These are phyloP conservation scores for Peronospora farinosa DNA, from an alignment of 352 stramenopile species.

Conservation along the genomic window DNA sequence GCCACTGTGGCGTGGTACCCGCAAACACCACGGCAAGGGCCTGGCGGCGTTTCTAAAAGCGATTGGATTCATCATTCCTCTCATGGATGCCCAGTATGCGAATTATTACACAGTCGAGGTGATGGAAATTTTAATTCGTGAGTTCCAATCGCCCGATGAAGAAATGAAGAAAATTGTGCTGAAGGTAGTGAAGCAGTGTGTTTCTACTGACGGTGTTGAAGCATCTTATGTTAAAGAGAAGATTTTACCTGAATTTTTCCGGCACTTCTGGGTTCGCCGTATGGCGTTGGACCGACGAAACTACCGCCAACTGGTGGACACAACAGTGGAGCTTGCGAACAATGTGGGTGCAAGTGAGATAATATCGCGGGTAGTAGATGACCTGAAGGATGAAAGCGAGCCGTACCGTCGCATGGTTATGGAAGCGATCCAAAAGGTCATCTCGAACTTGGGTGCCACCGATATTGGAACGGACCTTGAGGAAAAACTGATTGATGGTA, in stretches of 20 bases:
- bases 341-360: constrained; percentile 99
- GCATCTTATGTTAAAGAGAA: constrained; percentile 96
- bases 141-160: constrained; percentile 98
- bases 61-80: constrained; percentile 98
- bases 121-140: constrained; percentile 98
- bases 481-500: constrained; percentile 98
- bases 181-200: constrained; percentile 97
- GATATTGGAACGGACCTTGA: constrained; percentile 97
- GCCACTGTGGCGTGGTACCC: constrained; percentile 96
- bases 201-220: constrained; percentile 97
- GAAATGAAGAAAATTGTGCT: constrained; percentile 99
- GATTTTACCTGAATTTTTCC: constrained; percentile 98
- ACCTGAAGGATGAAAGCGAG: constrained; percentile 99
- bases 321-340: constrained; percentile 97
- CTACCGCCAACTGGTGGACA: constrained; percentile 98
- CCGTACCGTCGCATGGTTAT: constrained; percentile 99
- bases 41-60: constrained; percentile 98
- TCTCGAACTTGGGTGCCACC: constrained; percentile 93
- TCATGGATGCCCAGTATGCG: constrained; percentile 99
- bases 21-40: constrained; percentile 96
- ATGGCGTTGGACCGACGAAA: constrained; percentile 98
- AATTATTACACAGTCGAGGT: constrained; percentile 99
- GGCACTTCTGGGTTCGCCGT: constrained; percentile 97
- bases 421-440: constrained; percentile 97
- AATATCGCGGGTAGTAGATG: constrained; percentile 94